Evolutionary conservation across 306 rosid species (phyloP).

Genomic region (barrel medic (Medicago truncatula)): DNA sequence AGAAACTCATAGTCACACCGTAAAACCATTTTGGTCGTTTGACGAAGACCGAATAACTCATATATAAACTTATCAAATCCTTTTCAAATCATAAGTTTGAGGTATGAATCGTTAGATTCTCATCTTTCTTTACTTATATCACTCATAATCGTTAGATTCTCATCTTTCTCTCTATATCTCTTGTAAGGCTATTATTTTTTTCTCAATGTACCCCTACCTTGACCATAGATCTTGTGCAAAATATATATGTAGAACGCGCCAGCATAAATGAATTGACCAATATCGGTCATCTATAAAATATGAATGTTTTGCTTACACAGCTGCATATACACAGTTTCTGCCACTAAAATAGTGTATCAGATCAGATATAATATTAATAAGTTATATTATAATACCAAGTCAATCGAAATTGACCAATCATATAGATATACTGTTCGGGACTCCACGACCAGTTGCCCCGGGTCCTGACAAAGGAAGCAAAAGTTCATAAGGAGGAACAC

Average conservation of each 20-base stretch:
- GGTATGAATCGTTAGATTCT: neutral
- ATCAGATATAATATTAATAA: constrained; percentile 1
- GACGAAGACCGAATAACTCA: neutral
- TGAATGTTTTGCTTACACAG: constrained; percentile 9
- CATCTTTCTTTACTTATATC: too few relatives aligned
- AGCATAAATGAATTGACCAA: neutral
- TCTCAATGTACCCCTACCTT: too few relatives aligned
- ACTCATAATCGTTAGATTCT: too few relatives aligned
- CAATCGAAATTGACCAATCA: constrained; percentile 39
- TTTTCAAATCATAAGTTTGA: neutral
- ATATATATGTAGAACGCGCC: neutral
- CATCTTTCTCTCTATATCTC: too few relatives aligned
- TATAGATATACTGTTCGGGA: constrained; percentile 89
- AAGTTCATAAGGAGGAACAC: constrained; percentile 87
- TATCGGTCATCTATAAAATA: neutral
- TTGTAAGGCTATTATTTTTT: too few relatives aligned
- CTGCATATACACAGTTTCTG: constrained; percentile 9
- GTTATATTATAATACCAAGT: neutral
- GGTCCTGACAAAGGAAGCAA: constrained; percentile 84
- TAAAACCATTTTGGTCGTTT: neutral
- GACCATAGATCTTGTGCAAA: neutral
- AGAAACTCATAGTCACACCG: neutral
- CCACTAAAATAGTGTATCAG: constrained; percentile 20
- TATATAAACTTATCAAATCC: neutral
- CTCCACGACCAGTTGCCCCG: constrained; percentile 93